Base-by-base conservation (phyloP, 345 rosid genomes). In the Ceriops decandra region DNA sequence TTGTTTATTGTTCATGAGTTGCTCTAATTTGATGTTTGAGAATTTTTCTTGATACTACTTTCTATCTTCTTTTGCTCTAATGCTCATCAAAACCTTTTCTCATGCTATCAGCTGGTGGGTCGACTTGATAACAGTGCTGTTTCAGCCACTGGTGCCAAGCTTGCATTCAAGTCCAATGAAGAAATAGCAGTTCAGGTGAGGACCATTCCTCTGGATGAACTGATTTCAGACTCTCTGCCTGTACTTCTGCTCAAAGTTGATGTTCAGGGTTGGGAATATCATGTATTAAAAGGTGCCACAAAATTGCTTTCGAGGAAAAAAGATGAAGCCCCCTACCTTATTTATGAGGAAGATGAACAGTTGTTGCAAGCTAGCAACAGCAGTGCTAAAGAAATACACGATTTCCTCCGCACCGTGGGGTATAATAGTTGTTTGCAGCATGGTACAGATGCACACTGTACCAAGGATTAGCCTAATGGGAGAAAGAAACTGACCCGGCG, bases 221-320 rank as follows among this genome's bases (percentile, higher is more conserved):
- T 95, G 27, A 82, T 91, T 69, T 77, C 87, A 0, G 87, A 86
- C 49, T 79, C 87, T 3, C 85, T 84, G 66, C 70, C 81, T 2
- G 87, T 95, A 66, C 79, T 88, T 72, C 79, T 95, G 52, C 72
- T 95, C 63, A 91, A 95, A 81, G 85, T 91, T 56, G 99, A 95
- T 60, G 98, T 95, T 72, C 99, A 91, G 77, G 99, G 98, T 64
- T 95, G 99, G 98, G 98, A 95, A 74, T 82, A 86, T 78, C 98
- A 91, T 62, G 99, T 95, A 11, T 56, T 95, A 66, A 95, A 85
- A 69, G 99, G 99, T 10, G 96, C 98, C 20, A 47, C 80, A 60
- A 90, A 87, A 80, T 74, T 95, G 26, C 81, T 95, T 3, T 90
- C 90, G 0, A 80, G 96, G 82, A 86, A 87, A 66, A 85, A 85